Evolutionary conservation across 2,329 filamentous ascomycete species (phyloP), one percentile per base, ranked within the genome.

Genomic region (Bipolaris bicolor): DNA sequence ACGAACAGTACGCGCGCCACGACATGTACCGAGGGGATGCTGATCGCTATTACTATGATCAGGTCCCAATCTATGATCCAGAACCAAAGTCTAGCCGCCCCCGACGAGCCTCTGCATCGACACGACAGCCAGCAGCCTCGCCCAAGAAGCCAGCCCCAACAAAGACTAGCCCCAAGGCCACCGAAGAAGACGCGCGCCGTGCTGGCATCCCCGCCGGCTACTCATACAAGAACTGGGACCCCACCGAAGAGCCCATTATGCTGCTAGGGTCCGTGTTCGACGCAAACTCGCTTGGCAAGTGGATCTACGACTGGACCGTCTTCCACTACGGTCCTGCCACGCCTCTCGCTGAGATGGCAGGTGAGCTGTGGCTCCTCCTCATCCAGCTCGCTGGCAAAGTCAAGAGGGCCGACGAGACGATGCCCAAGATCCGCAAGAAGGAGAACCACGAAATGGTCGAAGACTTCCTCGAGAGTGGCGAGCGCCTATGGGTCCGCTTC

Each of bases 221-320:
- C 81, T 96, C 92, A 24, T 87, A 94, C 74, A 98, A 98, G 84
- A 96, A 98, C 81, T 98, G 95, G 95, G 95, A 99, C 75, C 94
- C 94, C 0, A 88, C 87, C 26, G 94, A 98, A 81, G 88, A 92
- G 67, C 95, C 95, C 49, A 97, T 99, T 75, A 88, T 97, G 74
- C 86, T 99, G 24, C 84, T 98, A 20, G 95, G 95, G 49, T 96
- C 91, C 73, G 95, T 98, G 55, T 98, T 98, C 73, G 95, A 98
- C 74, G 91, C 94, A 72, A 97, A 98, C 84, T 97, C 92, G 24
- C 84, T 99, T 29, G 95, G 95, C 72, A 97, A 97, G 80, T 99
- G 95, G 95, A 96, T 99, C 73, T 99, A 97, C 79, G 95, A 98
- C 83, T 99, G 95, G 95, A 97, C 95, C 16, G 91, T 97, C 63